A percentile compares a stretch with the other conserved stretches of the same genome.
Evolutionary conservation across 441 rosid genomes (phyloP).

Genomic region (Brassica hybrid): DNA sequence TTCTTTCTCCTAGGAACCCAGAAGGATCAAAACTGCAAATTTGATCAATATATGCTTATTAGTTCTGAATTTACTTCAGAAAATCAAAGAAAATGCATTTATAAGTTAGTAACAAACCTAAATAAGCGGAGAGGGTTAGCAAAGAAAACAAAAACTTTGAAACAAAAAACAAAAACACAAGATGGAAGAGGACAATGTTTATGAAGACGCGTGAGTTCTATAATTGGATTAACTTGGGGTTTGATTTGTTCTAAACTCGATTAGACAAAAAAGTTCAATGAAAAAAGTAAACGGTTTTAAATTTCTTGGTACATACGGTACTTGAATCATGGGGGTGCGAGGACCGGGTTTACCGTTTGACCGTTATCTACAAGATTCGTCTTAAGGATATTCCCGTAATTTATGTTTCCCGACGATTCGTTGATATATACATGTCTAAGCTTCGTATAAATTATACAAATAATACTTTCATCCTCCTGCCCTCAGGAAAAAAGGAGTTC

Average conservation of each 20-base stretch:
- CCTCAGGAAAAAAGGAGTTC: background rate
- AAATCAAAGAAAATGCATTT: background rate
- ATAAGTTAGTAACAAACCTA: conserved; percentile 24
- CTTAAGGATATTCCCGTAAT: background rate
- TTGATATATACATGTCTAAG: background rate
- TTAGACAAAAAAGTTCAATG: background rate
- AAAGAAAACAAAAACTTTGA: background rate
- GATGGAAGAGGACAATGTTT: no score
- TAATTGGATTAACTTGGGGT: background rate
- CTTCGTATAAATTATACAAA: background rate
- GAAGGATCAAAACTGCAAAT: conserved; percentile 36
- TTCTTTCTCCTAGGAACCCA: conserved; percentile 26
- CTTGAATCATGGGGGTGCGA: conserved; percentile 20
- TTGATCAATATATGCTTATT: conserved; percentile 11
- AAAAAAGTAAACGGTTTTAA: conserved; percentile 34
- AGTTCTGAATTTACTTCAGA: background rate
- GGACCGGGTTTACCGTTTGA: conserved; percentile 36
- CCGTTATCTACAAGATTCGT: conserved; percentile 11
- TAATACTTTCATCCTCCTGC: background rate
- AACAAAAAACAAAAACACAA: no score
- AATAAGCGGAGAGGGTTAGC: conserved; percentile 35
- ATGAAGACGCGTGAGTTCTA: no score
- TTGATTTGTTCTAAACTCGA: background rate
- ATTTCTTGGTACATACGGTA: conserved; percentile 41
- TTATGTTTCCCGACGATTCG: background rate